A percentile compares a stretch with the other conserved stretches of the same genome.
Evolutionary conservation across 352 stramenopile species (phyloP).

Genomic region (Elongisporangium prolatum): DNA sequence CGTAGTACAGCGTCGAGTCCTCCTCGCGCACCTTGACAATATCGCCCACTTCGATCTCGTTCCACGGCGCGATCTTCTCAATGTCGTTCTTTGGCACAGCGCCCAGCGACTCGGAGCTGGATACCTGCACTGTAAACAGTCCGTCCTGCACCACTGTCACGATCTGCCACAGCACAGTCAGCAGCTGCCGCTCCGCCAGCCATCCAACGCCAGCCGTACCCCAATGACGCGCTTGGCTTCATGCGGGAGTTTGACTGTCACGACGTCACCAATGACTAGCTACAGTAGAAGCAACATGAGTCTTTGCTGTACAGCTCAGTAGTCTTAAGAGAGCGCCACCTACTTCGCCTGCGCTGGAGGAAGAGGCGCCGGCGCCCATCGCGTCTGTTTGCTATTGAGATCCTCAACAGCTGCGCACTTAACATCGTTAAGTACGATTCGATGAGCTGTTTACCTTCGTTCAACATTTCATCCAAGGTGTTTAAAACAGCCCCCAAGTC

Average conservation of each 20-base stretch:
- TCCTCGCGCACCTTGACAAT: constrained; percentile 65
- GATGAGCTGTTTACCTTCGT: too few species aligned
- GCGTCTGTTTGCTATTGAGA: neutral
- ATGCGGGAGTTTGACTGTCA: constrained; percentile 40
- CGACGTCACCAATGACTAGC: constrained; percentile 58
- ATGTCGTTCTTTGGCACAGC: constrained; percentile 32
- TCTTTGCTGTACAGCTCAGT: too few species aligned
- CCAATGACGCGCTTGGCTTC: constrained; percentile 53
- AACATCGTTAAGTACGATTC: neutral
- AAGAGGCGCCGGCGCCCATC: neutral
- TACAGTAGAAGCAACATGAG: too few species aligned
- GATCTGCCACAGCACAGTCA: constrained; percentile 20
- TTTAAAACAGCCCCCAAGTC: neutral
- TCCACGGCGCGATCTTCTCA: constrained; percentile 56
- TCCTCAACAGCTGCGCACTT: neutral
- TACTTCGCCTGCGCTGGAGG: neutral
- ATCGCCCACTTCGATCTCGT: constrained; percentile 59
- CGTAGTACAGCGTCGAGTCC: constrained; percentile 52
- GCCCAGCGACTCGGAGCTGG: constrained; percentile 36
- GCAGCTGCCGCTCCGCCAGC: constrained; percentile 2
- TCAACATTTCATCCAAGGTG: neutral
- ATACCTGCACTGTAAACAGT: constrained; percentile 51
- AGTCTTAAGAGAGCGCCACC: neutral
- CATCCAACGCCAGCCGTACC: constrained; percentile 14
- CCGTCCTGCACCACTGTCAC: constrained; percentile 41